Base-by-base conservation (phyloP, 2,329 filamentous ascomycete genomes). In the Aspergillus uvarum region DNA sequence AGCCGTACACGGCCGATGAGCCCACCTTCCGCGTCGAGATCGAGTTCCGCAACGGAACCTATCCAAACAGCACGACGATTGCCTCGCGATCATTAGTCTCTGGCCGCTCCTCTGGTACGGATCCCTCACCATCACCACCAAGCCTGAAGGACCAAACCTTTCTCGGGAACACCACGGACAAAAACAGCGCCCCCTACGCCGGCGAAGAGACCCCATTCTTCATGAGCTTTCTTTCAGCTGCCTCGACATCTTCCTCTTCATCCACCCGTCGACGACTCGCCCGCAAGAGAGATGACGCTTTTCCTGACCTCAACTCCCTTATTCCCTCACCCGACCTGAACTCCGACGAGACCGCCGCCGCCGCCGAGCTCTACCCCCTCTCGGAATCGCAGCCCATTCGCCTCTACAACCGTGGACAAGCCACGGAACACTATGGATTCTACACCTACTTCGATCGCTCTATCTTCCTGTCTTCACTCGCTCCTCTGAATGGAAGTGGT, bases 191-290 rank as follows among this genome's bases (percentile, higher is more conserved):
- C 69, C 83, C 87, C 4, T 96, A 94, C 74, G 87, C 88, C 1
- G 93, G 93, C 64, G 93, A 96, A 76, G 84, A 88, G 8, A 96
- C 94, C 0, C 93, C 94, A 0, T 96, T 97, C 75, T 96, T 89
- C 74, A 89, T 96, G 65, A 91, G 87, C 29, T 82, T 96, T 57
- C 77, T 92, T 11, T 77, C 72, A 14, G 12, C 42, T 26, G 22
- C 16, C 14, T 44, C 38, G 42, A 19, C 42, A 47, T 5, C 65
- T 76, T 0, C 71, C 5, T 69, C 75, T 6, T 60, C 73, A 68
- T 74, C 79, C 4, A 81, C 83, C 0, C 63, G 64, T 61, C 73
- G 72, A 44, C 38, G 38, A 19, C 66, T 79, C 3, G 63, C 65
- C 38, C 80, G 76, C 61, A 77, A 80, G 52, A 54, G 67, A 48